Evolutionary conservation across 2,329 filamentous ascomycete species (phyloP).

Genomic region (Botrytis fragariae): DNA sequence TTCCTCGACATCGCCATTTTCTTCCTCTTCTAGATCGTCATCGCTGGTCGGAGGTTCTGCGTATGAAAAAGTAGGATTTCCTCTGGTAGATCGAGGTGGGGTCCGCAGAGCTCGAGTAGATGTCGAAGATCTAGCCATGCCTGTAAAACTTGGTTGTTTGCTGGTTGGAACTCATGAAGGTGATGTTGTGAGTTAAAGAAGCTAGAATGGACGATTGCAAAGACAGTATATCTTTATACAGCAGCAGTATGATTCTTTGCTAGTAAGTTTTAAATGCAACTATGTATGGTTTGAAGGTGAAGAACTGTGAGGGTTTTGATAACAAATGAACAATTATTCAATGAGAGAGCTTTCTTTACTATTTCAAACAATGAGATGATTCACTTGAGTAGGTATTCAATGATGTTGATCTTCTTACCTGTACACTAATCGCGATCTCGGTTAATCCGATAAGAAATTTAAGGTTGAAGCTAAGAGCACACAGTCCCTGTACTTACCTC

Average conservation of each 20-base stretch:
- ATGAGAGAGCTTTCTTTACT: neutral
- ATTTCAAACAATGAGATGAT: constrained; percentile 1
- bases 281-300: neutral
- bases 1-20: neutral
- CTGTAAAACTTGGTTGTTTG: neutral
- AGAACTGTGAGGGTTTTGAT: neutral
- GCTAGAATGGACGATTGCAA: neutral
- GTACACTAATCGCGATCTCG: constrained; percentile 7
- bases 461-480: constrained; percentile 3
- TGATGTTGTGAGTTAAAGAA: neutral
- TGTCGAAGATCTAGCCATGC: constrained; percentile 14
- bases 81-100: constrained; percentile 10
- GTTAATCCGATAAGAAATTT: constrained; percentile 18
- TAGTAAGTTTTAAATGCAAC: neutral
- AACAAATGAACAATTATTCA: neutral
- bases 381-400: neutral
- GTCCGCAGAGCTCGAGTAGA: neutral
- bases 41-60: constrained; percentile 19
- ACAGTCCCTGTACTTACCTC: neutral
- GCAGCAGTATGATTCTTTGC: neutral
- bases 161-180: constrained; percentile 5
- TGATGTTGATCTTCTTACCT: neutral
- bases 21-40: constrained; percentile 13
- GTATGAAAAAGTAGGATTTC: constrained; percentile 18
- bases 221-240: neutral